Evolutionary conservation across 371 early-diverging fungal species (phyloP).

Genomic region (Mucor circinelloides): DNA sequence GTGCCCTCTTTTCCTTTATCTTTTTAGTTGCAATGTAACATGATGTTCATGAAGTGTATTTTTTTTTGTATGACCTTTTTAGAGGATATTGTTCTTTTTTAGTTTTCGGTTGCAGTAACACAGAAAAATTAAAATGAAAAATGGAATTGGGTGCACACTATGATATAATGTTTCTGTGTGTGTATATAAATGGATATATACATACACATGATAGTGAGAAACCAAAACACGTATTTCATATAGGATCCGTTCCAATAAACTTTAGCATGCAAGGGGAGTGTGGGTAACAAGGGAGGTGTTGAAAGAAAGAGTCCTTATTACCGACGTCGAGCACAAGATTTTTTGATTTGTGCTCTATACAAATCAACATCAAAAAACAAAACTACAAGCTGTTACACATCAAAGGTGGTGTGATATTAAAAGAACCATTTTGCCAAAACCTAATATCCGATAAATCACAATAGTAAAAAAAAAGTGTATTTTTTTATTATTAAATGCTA

Average conservation of each 20-base stretch:
- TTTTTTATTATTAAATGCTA: not conserved
- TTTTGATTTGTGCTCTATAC: not conserved
- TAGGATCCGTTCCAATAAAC: no score
- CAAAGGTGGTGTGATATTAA: not conserved
- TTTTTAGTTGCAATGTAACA: not conserved
- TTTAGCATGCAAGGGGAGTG: no score
- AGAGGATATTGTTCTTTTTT: not conserved
- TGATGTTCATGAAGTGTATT: not conserved
- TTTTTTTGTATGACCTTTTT: not conserved
- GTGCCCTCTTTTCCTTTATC: not conserved
- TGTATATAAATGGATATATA: not conserved
- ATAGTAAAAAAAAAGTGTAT: not conserved
- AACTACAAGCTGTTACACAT: not conserved
- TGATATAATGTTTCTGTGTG: not conserved
- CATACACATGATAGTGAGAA: not conserved
- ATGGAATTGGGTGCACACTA: not conserved
- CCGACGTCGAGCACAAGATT: not conserved
- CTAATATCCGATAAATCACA: not conserved
- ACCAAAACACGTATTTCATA: not conserved
- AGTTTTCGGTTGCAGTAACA: not conserved
- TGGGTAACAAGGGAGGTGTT: not conserved
- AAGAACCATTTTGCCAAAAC: not conserved
- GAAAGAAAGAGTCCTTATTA: not conserved
- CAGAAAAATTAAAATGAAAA: not conserved
- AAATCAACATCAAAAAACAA: not conserved